Conservation (phyloP, 306 rosid genomes). For the Casuarina equisetifolia region DNA sequence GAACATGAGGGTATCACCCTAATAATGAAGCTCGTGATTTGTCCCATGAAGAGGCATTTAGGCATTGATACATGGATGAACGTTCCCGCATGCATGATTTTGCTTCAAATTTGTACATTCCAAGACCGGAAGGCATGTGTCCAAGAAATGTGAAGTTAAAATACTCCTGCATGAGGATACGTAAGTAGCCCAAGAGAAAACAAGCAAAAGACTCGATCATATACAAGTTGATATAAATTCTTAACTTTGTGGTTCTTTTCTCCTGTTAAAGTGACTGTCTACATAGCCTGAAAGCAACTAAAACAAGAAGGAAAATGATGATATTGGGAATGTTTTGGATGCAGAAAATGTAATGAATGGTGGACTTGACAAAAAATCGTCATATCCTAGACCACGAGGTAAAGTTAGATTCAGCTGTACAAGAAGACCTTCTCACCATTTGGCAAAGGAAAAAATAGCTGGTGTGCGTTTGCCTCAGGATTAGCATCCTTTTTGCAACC, state of each 20-base stretch:
- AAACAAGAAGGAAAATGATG: neutral
- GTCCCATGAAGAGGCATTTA: no score
- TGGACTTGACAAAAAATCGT: neutral
- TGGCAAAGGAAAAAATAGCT: constrained; percentile 20
- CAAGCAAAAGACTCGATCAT: neutral
- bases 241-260: neutral
- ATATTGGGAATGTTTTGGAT: neutral
- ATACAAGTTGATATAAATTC: neutral
- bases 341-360: neutral
- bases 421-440: constrained; percentile 20
- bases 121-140: neutral
- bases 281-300: neutral
- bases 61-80: neutral
- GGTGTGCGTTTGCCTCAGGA: constrained; percentile 12
- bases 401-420: constrained; percentile 31
- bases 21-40: no score
- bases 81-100: neutral
- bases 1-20: no score
- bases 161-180: neutral
- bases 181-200: neutral
- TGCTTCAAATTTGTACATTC: neutral
- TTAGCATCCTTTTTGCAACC: constrained; percentile 28
- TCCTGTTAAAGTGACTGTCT: neutral
- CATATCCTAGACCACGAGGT: neutral
- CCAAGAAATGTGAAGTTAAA: neutral